Evolutionary conservation across 148 eudicot genomes (phyloP).

Genomic region (Persicaria tinctoria): DNA sequence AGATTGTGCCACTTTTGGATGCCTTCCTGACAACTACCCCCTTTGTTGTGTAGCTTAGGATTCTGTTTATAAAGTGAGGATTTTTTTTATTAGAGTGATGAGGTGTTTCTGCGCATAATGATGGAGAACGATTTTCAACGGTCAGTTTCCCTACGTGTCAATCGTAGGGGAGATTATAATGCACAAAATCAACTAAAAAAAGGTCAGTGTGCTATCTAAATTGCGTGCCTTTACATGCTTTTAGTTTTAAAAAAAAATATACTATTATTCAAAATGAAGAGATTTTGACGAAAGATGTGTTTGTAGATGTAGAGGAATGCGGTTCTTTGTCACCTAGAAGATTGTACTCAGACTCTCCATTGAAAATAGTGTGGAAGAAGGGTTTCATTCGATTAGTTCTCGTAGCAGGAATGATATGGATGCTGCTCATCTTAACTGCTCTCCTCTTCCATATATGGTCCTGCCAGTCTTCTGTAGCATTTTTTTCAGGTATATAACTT

Average conservation of each 20-base stretch:
- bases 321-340: conserved; percentile 37
- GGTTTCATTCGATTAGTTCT: conserved; percentile 77
- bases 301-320: conserved; percentile 38
- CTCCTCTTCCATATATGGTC: conserved; percentile 81
- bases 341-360: conserved; percentile 39
- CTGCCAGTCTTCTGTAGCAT: conserved; percentile 82
- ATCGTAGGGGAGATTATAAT: conserved; percentile 40
- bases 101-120: conserved; percentile 14
- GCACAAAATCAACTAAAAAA: conserved; percentile 23
- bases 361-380: conserved; percentile 72
- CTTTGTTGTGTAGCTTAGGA: not conserved
- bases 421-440: conserved; percentile 67
- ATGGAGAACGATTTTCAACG: conserved; percentile 51
- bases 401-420: conserved; percentile 86
- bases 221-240: not conserved
- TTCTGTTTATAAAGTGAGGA: not conserved
- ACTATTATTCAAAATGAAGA: not conserved
- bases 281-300: conserved; percentile 2
- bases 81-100: conserved; percentile 20
- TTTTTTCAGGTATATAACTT: conserved; percentile 69
- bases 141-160: conserved; percentile 48
- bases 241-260: not conserved
- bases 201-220: conserved; percentile 18
- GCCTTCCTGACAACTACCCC: not conserved
- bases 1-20: not conserved